A percentile compares a stretch with the other conserved stretches of the same genome.
Evolutionary conservation across 2,329 filamentous ascomycete species (phyloP).

Genomic region (Aureobasidium sp.): DNA sequence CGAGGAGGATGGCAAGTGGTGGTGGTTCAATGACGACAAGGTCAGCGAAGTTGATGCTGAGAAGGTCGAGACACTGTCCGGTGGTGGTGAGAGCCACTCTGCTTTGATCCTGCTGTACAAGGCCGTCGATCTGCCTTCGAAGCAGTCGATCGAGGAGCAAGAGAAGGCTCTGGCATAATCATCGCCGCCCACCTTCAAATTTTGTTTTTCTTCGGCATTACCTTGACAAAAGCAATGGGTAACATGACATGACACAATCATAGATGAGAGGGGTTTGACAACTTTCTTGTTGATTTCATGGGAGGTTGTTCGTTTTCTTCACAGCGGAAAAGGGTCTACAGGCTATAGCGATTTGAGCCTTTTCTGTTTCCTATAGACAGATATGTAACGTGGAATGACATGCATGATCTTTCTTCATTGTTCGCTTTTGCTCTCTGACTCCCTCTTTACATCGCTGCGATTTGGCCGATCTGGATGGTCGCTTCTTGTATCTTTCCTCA

Average conservation of each 20-base stretch:
- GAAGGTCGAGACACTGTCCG: conserved; percentile 82
- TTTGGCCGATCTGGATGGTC: no score
- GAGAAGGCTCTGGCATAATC: conserved; percentile 21
- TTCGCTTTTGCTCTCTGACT: no score
- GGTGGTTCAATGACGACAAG: conserved; percentile 99
- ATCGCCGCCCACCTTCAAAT: no score
- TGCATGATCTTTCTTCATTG: not conserved
- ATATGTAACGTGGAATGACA: conserved; percentile 10
- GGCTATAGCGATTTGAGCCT: conserved; percentile 4
- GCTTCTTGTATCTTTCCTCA: not conserved
- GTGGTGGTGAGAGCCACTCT: conserved; percentile 84
- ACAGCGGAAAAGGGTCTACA: not conserved
- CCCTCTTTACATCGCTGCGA: no score
- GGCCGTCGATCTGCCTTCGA: conserved; percentile 60
- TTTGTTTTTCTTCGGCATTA: no score
- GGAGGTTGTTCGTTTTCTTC: not conserved
- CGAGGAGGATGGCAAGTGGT: conserved; percentile 91
- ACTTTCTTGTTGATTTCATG: not conserved
- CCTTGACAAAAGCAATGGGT: not conserved
- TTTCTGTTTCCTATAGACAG: not conserved
- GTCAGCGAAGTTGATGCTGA: conserved; percentile 86
- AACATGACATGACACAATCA: not conserved
- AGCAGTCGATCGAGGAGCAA: conserved; percentile 39
- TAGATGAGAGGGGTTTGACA: not conserved
- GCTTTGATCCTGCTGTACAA: conserved; percentile 74